Conservation (phyloP, 2,329 filamentous ascomycete genomes). For the Fusarium keratoplasticum region DNA sequence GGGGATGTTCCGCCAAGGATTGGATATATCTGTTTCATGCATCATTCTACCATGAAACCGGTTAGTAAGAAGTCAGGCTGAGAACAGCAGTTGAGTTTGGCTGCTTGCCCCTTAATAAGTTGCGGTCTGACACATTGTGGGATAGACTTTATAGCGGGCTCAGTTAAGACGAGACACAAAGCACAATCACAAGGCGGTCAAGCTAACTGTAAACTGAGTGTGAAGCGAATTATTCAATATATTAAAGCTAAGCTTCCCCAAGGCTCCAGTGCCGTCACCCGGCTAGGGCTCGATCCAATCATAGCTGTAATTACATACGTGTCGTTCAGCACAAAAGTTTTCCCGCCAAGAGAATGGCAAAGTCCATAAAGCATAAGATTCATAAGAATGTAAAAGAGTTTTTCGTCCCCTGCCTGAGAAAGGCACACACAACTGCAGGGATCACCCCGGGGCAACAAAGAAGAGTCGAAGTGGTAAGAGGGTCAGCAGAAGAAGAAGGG, state of each 20-base stretch:
- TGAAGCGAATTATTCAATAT: constrained; percentile 22
- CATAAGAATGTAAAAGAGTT: constrained; percentile 3
- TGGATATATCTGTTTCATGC: not conserved
- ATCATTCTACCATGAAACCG: not conserved
- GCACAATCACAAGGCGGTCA: not conserved
- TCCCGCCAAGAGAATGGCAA: constrained; percentile 9
- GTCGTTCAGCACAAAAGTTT: constrained; percentile 24
- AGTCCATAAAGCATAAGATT: constrained; percentile 26
- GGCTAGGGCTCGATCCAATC: constrained; percentile 25
- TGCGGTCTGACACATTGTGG: not conserved
- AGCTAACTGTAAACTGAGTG: constrained; percentile 7
- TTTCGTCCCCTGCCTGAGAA: constrained; percentile 11
- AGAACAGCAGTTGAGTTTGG: not conserved
- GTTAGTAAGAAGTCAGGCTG: not conserved
- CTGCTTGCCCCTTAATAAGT: not conserved
- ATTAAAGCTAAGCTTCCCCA: constrained; percentile 10
- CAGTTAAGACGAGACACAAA: not conserved
- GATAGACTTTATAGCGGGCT: not conserved
- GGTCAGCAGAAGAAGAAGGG: constrained; percentile 17
- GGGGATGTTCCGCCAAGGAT: not conserved
- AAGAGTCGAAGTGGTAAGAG: constrained; percentile 7
- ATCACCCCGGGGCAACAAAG: constrained; percentile 18
- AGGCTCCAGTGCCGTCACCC: not conserved
- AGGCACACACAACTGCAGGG: constrained; percentile 27
- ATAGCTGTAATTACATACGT: constrained; percentile 31